phyloP scores from a whole-genome alignment of 306 rosid species.

The Trichosanthes truncata region DNA sequence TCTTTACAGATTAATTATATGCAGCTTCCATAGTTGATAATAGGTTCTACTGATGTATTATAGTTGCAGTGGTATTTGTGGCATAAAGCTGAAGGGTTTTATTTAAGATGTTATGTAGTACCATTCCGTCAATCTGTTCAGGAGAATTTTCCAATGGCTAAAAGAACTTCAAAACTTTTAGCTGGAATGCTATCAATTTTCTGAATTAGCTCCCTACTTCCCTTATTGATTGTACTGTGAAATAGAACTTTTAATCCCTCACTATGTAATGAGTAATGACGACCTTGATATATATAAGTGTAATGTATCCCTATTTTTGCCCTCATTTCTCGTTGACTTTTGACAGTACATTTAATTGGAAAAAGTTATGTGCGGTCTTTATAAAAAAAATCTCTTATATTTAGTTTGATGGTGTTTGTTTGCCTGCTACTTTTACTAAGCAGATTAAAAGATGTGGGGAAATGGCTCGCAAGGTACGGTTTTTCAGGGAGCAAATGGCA shows the following conservation, averaged over 20 bases:
- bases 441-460: constrained; percentile 77
- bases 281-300: background rate
- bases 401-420: background rate
- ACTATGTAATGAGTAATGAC: background rate
- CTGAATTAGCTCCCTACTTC: background rate
- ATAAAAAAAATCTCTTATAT: background rate
- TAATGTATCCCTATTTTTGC: background rate
- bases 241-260: background rate
- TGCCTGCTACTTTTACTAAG: constrained; percentile 12
- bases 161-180: background rate
- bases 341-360: background rate
- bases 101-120: background rate
- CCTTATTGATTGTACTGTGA: background rate
- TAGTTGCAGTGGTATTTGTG: background rate
- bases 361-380: background rate
- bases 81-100: background rate
- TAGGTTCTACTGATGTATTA: background rate
- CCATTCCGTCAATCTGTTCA: background rate
- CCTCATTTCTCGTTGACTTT: background rate
- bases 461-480: constrained; percentile 62
- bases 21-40: background rate
- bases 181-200: background rate
- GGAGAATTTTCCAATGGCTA: background rate
- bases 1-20: background rate
- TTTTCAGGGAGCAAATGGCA: constrained; percentile 67